Base-by-base conservation (phyloP, 2,329 filamentous ascomycete species). In the Aureobasidium melanogenum region DNA sequence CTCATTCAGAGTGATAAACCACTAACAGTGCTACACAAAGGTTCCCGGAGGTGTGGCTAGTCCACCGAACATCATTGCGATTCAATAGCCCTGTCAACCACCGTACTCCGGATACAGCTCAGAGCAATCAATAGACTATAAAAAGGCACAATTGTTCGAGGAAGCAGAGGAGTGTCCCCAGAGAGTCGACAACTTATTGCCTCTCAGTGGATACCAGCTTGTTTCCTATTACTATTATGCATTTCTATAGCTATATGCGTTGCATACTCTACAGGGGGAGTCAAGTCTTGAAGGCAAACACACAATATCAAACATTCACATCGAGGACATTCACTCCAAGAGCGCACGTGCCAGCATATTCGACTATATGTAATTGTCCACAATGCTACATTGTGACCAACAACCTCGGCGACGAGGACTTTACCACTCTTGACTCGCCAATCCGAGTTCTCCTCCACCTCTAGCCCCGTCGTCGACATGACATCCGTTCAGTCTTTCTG, bases 51-150 rank as follows among this genome's bases (percentile, higher is more conserved):
- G 70, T 28, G 70, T 74, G 3, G 71, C 72, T 8, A 74, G 71
- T 65, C 73, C 73, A 57, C 73, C 73, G 43, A 75, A 75, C 65
- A 67, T 70, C 17, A 60, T 75, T 8, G 73, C 72, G 8, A 75
- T 59, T 44, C 44, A 48, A 17, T 59, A 58, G 41, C 32, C 19
- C 15, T 50, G 9, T 30, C 2, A 4, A 39, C 17, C 17, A 17
- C 36, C 5, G 17, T 7, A n/a, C 14, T 39, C 36, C 36, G 2
- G n/a, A 14, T 17, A 17, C 15, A 15, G 8, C 36, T 39, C 1
- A 17, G 15, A 15, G 17, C 7, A 17, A 17, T 5, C 22, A 22
- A 7, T 43, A 14, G 9, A 12, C 9, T 14, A 43, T 3, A 43
- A 10, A 4, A 41, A 19, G n/a, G 19, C 39, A 32, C 30, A 32